phyloP scores from a whole-genome alignment of 2,329 filamentous ascomycete species.

The Tympanopsis confertula region DNA sequence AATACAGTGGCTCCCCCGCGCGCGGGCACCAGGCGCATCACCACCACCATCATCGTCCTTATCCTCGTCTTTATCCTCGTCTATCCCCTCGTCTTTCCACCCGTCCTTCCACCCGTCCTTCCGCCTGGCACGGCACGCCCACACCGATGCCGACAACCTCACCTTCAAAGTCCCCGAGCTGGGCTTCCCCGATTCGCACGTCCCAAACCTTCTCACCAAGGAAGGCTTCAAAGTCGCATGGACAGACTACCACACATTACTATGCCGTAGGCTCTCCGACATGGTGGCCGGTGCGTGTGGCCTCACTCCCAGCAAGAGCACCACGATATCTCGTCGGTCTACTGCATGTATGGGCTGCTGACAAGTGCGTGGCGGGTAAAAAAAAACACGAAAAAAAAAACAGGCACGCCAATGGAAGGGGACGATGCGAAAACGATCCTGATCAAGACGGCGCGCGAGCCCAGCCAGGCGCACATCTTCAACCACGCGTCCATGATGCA shows the following conservation, averaged over 20 bases:
- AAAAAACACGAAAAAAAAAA: no score
- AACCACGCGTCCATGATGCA: constrained; percentile 94
- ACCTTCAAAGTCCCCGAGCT: not conserved
- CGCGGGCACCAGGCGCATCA: not conserved
- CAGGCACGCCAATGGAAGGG: constrained; percentile 52
- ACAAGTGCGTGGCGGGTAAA: not conserved
- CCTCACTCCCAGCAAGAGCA: constrained; percentile 1
- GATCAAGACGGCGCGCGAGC: constrained; percentile 67
- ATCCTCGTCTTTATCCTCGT: no score
- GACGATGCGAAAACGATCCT: constrained; percentile 55
- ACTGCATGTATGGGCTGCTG: constrained; percentile 2
- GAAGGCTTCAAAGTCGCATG: constrained; percentile 67
- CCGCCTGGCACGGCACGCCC: not conserved
- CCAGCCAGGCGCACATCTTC: constrained; percentile 68
- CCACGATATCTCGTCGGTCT: constrained; percentile 2
- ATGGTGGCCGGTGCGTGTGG: constrained; percentile 54
- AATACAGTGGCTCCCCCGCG: no score
- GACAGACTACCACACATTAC: constrained; percentile 66
- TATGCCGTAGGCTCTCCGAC: constrained; percentile 67
- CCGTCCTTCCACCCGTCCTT: no score
- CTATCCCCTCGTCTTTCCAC: no score
- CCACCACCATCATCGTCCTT: not conserved
- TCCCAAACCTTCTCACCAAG: constrained; percentile 61
- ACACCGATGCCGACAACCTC: not conserved
- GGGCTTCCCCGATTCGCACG: constrained; percentile 15